These are phyloP conservation scores for Copromyces sp. DNA, from an alignment of 495 filamentous ascomycete species.

Conservation along the genomic window DNA sequence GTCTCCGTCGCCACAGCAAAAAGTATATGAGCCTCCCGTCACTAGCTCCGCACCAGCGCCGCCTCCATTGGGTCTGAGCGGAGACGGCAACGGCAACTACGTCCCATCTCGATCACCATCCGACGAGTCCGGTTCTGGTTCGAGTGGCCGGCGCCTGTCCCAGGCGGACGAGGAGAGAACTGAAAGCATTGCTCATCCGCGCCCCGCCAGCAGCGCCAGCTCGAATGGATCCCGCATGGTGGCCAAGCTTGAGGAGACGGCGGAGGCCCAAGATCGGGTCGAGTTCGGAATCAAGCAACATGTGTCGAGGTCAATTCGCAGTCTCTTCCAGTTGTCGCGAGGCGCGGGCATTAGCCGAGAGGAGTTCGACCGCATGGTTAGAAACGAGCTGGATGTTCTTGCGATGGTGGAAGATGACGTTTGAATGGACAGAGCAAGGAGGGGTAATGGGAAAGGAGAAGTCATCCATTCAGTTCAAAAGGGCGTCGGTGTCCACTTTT, in stretches of 20 bases:
- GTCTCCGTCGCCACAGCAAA: neutral
- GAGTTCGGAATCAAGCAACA: conserved; percentile 84
- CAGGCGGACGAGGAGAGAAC: conserved; percentile 16
- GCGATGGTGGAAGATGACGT: conserved; percentile 62
- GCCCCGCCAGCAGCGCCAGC: conserved; percentile 42
- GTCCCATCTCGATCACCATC: neutral
- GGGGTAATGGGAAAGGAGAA: neutral
- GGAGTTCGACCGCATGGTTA: conserved; percentile 75
- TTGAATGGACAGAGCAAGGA: conserved; percentile 1
- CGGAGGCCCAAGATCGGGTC: conserved; percentile 51
- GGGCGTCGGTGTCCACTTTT: neutral
- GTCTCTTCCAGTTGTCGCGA: conserved; percentile 70
- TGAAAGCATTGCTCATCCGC: conserved; percentile 31
- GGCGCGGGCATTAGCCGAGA: conserved; percentile 68
- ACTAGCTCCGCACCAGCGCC: conserved; percentile 8
- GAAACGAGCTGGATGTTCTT: conserved; percentile 70
- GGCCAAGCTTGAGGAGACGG: conserved; percentile 54
- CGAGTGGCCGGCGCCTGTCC: conserved; percentile 12
- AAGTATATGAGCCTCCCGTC: neutral
- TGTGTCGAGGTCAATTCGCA: conserved; percentile 79
- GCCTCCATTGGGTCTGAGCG: conserved; percentile 26
- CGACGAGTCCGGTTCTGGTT: neutral
- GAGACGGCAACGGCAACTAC: neutral
- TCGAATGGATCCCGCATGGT: conserved; percentile 48
- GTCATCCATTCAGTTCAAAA: neutral